phyloP scores from a whole-genome alignment of 768 basidiomycete genomes.

The Harrya chromipes region DNA sequence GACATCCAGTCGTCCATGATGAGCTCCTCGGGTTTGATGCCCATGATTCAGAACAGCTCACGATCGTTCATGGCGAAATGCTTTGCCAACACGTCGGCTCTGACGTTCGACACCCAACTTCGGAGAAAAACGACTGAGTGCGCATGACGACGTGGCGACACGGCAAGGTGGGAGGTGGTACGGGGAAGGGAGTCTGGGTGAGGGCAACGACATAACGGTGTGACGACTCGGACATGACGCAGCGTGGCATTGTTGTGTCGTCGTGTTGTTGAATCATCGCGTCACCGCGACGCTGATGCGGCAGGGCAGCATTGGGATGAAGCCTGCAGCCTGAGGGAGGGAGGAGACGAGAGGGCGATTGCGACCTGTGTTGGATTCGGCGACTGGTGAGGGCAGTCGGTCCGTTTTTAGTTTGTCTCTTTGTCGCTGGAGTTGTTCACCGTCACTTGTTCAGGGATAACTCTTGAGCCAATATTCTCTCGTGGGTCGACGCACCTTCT shows the following conservation, averaged over 20 bases:
- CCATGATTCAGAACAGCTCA: conserved; percentile 81
- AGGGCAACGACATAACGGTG: too few relatives aligned
- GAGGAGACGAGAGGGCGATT: too few relatives aligned
- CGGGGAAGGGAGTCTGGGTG: too few relatives aligned
- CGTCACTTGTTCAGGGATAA: conserved; percentile 43
- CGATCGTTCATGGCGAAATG: conserved; percentile 89
- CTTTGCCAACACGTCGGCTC: conserved; percentile 61
- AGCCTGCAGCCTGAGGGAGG: too few relatives aligned
- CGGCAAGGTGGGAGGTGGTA: too few relatives aligned
- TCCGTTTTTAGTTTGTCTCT: conserved; percentile 3
- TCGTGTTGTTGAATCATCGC: too few relatives aligned
- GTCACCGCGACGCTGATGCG: too few relatives aligned
- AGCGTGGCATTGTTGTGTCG: too few relatives aligned
- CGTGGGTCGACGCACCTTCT: conserved; percentile 75
- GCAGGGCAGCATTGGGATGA: too few relatives aligned
- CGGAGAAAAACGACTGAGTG: too few relatives aligned
- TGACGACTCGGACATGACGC: too few relatives aligned
- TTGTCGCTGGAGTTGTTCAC: background rate
- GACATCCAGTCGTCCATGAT: conserved; percentile 69
- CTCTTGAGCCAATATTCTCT: conserved; percentile 55
- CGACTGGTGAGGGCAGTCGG: conserved; percentile 20
- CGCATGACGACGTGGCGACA: too few relatives aligned
- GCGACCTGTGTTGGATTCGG: conserved; percentile 61
- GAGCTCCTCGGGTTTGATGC: conserved; percentile 83
- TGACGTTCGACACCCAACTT: conserved; percentile 67